Conservation (phyloP, 805 yeast species). For the Lipomyces mesembrius region DNA sequence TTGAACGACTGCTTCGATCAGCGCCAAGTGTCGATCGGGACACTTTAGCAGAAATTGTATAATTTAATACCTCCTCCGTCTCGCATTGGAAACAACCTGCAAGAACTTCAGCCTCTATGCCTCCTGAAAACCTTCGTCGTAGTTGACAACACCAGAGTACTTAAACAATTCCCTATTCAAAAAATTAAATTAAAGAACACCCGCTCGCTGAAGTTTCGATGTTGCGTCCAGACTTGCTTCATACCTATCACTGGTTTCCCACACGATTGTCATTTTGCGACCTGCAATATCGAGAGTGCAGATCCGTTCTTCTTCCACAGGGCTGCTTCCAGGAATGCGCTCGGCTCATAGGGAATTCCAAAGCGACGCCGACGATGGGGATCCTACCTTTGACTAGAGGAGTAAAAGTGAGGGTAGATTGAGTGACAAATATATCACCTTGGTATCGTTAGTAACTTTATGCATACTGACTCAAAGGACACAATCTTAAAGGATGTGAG, state of each 20-base stretch:
- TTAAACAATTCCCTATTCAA: conserved; percentile 17
- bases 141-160: conserved; percentile 10
- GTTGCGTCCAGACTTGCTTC: conserved; percentile 32
- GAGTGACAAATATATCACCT: background rate
- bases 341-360: conserved; percentile 19
- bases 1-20: conserved; percentile 29
- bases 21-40: conserved; percentile 31
- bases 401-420: conserved; percentile 14
- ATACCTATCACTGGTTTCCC: conserved; percentile 32
- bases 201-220: conserved; percentile 16
- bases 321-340: conserved; percentile 11
- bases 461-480: no score
- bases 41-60: no score
- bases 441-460: no score
- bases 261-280: conserved; percentile 23
- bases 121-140: conserved; percentile 9
- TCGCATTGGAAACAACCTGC: background rate
- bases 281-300: conserved; percentile 30
- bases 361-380: conserved; percentile 29
- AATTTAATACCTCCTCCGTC: no score
- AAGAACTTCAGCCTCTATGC: background rate
- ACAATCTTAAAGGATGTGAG: no score
- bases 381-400: conserved; percentile 29
- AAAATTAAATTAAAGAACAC: conserved; percentile 15
- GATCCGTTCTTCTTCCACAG: conserved; percentile 17